Percentiles rank a stretch among this genome's conserved stretches.
Conservation (phyloP, 2,329 filamentous ascomycete genomes). For the Dothidotthia symphoricarpi region DNA sequence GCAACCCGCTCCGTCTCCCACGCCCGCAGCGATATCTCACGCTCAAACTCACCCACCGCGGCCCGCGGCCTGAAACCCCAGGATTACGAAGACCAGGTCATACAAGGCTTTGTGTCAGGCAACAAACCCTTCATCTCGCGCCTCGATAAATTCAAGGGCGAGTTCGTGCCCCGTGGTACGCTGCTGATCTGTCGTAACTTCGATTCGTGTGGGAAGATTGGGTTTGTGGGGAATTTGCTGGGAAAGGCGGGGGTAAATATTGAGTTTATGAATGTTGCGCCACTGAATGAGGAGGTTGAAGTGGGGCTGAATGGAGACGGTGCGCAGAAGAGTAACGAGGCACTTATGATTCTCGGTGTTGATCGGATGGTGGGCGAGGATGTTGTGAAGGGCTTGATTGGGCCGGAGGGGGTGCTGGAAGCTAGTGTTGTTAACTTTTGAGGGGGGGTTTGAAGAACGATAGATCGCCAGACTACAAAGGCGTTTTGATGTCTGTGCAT, state of each 20-base stretch:
- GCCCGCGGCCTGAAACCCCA: slow-evolving; percentile 12
- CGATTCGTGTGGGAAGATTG: slow-evolving; percentile 79
- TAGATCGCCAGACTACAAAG: too few species aligned
- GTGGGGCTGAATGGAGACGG: slow-evolving; percentile 22
- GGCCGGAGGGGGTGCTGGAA: slow-evolving; percentile 52
- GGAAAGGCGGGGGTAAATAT: slow-evolving; percentile 74
- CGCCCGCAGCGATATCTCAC: slow-evolving; percentile 19
- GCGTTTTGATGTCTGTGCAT: too few species aligned
- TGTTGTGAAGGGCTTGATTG: slow-evolving; percentile 51
- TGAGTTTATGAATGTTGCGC: slow-evolving; percentile 72
- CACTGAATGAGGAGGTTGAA: slow-evolving; percentile 48
- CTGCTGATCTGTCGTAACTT: slow-evolving; percentile 79
- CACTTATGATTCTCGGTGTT: slow-evolving; percentile 78
- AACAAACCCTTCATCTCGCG: slow-evolving; percentile 68
- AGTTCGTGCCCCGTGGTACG: slow-evolving; percentile 70
- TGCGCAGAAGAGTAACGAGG: slow-evolving; percentile 56
- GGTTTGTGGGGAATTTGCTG: slow-evolving; percentile 69
- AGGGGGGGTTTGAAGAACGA: too few species aligned
- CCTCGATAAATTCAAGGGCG: slow-evolving; percentile 70
- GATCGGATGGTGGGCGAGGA: slow-evolving; percentile 62
- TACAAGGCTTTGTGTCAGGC: slow-evolving; percentile 66
- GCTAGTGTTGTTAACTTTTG: slow-evolving; percentile 51
- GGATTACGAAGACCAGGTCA: slow-evolving; percentile 50
- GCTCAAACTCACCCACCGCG: slow-evolving; percentile 31
- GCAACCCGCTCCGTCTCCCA: slow-evolving; percentile 40